phyloP scores from a whole-genome alignment of 345 rosid genomes.

The Hypericum perforatum region DNA sequence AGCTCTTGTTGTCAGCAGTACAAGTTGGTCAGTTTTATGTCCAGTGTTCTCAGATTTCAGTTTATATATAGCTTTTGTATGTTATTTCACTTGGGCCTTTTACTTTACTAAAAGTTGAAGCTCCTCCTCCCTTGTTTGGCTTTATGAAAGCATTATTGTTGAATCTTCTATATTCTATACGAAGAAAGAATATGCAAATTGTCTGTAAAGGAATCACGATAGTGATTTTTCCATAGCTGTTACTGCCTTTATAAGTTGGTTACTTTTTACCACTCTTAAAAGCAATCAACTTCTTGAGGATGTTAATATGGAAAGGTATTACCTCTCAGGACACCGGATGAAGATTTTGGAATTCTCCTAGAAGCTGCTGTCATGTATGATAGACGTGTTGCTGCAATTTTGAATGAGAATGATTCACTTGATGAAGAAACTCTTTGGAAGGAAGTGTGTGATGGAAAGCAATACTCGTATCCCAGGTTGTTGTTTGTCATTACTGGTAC shows the following conservation, averaged over 20 bases:
- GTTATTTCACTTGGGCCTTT: too few relatives aligned
- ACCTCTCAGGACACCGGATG: conserved; percentile 87
- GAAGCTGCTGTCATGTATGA: conserved; percentile 98
- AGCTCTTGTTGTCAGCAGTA: conserved; percentile 94
- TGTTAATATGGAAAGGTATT: conserved; percentile 1
- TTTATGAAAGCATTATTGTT: too few relatives aligned
- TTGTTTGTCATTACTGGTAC: conserved; percentile 87
- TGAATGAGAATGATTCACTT: conserved; percentile 46
- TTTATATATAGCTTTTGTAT: too few relatives aligned
- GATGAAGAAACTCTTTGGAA: conserved; percentile 36
- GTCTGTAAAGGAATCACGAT: too few relatives aligned
- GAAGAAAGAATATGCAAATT: too few relatives aligned
- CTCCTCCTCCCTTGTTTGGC: too few relatives aligned
- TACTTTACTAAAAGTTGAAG: too few relatives aligned
- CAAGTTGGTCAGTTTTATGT: conserved; percentile 69
- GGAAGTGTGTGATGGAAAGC: conserved; percentile 39
- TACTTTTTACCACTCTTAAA: background rate
- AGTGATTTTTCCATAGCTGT: too few relatives aligned
- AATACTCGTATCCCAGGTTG: conserved; percentile 55
- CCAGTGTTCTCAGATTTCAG: background rate
- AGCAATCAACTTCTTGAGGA: background rate
- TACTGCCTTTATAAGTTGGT: too few relatives aligned
- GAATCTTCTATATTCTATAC: too few relatives aligned
- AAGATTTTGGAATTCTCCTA: conserved; percentile 83
- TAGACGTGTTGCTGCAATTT: conserved; percentile 78